Evolutionary conservation across 2,329 filamentous ascomycete genomes (phyloP), one percentile per base, ranked within the genome.

Genomic region (Ustilaginoidea virens): DNA sequence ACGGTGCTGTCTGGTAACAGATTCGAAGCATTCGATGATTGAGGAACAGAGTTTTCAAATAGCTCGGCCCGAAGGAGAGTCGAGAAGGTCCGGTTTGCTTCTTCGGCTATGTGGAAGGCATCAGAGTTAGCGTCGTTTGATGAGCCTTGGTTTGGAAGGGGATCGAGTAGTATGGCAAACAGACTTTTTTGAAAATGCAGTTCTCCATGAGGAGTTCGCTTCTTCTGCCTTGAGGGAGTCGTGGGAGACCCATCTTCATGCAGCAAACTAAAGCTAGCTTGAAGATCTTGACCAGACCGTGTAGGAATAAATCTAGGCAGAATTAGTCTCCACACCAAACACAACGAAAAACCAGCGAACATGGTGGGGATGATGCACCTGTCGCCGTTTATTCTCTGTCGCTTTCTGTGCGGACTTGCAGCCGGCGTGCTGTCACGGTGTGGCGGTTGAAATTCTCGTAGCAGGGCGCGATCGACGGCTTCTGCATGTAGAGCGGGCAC

Each of bases 231-330:
- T 4, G 85, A 87, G 1, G 87, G 83, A 2, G 86, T 93, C 9
- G 87, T 80, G 13, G 90, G 90, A 13, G 87, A 94, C 22, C 80
- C 85, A 49, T 93, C 85, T 37, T 94, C 87, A 46, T 92, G 81
- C 17, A 96, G 64, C 31, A 96, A 61, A 48, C 76, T 93, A 55
- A 90, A 96, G 52, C 85, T 92, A 30, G 87, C 85, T 49, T 87
- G 80, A 15, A 96, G 62, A 53, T 98, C 90, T 52, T 93, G 85
- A 5, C 87, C 90, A 39, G 86, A 78, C 23, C 90, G 73, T 43
- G 90, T 92, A 17, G 90, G 90, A 41, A 98, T 96, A 50, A 98
- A 98, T 44, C 90, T 92, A 48, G 33, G 28, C 20, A 25, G 24
- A 27, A 39, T 51, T 31, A 54, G 45, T 7, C 11, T 11, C 32